phyloP scores from a whole-genome alignment of 2,329 filamentous ascomycete species.

The Pleoardoris graminearum region DNA sequence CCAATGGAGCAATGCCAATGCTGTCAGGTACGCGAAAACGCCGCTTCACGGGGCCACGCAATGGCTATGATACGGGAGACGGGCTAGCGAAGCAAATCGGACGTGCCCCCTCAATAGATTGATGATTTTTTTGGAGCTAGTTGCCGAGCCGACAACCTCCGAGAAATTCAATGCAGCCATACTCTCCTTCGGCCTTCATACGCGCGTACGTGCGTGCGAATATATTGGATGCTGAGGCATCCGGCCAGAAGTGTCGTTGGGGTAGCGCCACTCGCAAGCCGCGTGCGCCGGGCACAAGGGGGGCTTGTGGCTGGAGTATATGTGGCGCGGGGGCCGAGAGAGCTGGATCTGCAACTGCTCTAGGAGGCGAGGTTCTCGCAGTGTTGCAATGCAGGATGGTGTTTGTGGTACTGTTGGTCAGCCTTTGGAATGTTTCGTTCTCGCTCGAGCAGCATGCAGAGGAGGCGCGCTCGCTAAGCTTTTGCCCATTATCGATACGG shows the following conservation, averaged over 20 bases:
- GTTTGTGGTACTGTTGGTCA: not conserved
- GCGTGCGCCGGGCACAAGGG: not conserved
- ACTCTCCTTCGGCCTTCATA: slow-evolving; percentile 8
- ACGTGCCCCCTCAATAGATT: slow-evolving; percentile 43
- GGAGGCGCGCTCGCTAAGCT: too few species aligned
- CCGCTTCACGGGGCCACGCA: slow-evolving; percentile 1
- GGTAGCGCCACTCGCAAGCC: not conserved
- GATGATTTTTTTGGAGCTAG: slow-evolving; percentile 38
- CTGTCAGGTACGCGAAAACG: slow-evolving; percentile 3
- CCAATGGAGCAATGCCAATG: not conserved
- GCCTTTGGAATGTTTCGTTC: not conserved
- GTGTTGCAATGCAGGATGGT: not conserved
- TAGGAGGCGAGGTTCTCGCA: not conserved
- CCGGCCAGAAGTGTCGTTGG: not conserved
- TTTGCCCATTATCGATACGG: not conserved
- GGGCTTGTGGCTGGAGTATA: not conserved
- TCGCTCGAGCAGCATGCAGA: not conserved
- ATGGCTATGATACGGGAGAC: not conserved
- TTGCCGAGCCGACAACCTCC: slow-evolving; percentile 34
- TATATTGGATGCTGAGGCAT: slow-evolving; percentile 16
- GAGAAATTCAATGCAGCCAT: slow-evolving; percentile 34
- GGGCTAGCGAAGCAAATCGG: slow-evolving; percentile 15
- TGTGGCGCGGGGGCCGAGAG: slow-evolving; percentile 1
- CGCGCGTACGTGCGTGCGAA: slow-evolving; percentile 15
- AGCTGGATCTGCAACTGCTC: not conserved